Evolutionary conservation across 768 basidiomycete genomes (phyloP), one percentile per base, ranked within the genome.

Genomic region (Saitozyma podzolica): DNA sequence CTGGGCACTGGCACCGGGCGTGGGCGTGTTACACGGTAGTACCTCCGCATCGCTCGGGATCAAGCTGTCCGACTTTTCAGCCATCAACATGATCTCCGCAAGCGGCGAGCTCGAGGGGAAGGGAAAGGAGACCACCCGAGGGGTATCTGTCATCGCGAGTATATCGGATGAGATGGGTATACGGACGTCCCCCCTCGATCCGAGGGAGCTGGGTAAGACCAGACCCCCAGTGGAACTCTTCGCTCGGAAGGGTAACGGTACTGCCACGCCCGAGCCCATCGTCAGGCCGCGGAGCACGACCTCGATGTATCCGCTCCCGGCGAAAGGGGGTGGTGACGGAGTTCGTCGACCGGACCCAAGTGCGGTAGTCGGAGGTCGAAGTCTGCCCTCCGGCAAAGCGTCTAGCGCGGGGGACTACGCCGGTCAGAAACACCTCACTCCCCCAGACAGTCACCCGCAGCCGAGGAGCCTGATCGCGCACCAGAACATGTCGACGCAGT

Each of bases 1-100:
- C 8, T 76, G 75, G 75, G 58, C 67, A 41, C 53, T 76, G 6
- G 72, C 72, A 29, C 72, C 75, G 8, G 70, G 75, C 9, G 65
- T 72, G 0, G 70, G 68, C 6, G 61, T 73, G 3, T 49, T 76
- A 41, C 65, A 70, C 48, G 75, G 75, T 3, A 66, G 63, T 29
- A 76, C 68, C 7, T 61, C 72, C 5, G 65, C 59, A 10, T 74
- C 75, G 10, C 65, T 73, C 9, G 70, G 72, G 3, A 55, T 76
- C 54, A 70, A 72, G 53, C 48, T 76, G 9, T 54, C 54, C 11
- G 72, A 76, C 54, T 76, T 76, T 43, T 72, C 66, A 5, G 75
- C 75, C 8, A 62, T 72, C 42, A 72, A 74, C 29, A 29, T 29
- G 29, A 29, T 57, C 48, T 76, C 29, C 47, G 3, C 50, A 6